Base-by-base conservation (phyloP, 306 rosid genomes). In the Castanea crenata region DNA sequence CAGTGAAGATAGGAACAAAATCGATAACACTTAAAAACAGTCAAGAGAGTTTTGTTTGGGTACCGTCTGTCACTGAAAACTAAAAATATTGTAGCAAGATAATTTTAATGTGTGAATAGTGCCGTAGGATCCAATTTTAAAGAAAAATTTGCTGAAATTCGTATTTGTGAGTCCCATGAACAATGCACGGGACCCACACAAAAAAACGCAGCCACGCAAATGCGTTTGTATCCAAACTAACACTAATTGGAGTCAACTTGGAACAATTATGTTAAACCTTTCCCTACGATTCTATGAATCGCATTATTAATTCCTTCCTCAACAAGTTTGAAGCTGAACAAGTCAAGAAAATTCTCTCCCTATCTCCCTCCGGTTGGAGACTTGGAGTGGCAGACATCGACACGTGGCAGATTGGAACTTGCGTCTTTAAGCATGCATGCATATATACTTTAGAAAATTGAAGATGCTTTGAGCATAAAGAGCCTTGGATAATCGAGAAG, bases 271-370 rank as follows among this genome's bases (percentile, higher is more conserved):
- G 23, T 2, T 6, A 15, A 56, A 56, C 23, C 13, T 0, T 56
- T 0, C 3, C 27, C 3, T 0, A 23, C 3, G 34, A 59, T 23
- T 23, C 11, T 6, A 5, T 14, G 27, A 19, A 57, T 19, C 5
- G 5, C 27, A 25, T 5, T 25, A 1, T 5, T 25, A 1, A 0
- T 62, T 4, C 29, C 29, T 15, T 23, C 12, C 15, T 32, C 67
- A 9, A 25, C 68, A 23, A 62, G 19, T 13, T 32, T 4, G 1
- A 13, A 62, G 68, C 1, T 49, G 54, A 62, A 25, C 32, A 12
- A 25, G 1, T 25, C 35, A 13, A 21, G 29, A 58, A 58, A 21
- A 7, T 20, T 58, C 64, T 58, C 64, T 58, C 64, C 20, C 27
- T 59, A 25, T 59, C 32, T 59, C 32, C 27, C 29, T 59, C 38